A percentile compares a stretch with the other conserved stretches of the same genome.
Evolutionary conservation across 1,284 basidiomycete genomes (phyloP).

Genomic region (Ceratobasidium theobromae): DNA sequence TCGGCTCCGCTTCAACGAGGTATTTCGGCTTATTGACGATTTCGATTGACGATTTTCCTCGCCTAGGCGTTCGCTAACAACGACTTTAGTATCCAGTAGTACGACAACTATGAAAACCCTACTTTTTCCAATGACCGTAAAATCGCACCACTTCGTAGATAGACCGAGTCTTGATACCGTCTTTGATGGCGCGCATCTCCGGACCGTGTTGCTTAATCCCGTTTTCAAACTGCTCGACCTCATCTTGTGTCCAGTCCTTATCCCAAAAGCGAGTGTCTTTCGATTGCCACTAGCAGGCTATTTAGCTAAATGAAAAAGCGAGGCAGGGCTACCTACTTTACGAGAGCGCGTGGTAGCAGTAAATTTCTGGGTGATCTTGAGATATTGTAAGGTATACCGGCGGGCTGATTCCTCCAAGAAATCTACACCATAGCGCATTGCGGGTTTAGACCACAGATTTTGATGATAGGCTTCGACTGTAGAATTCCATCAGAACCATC

Average conservation of each 20-base stretch:
- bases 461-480: conserved; percentile 17
- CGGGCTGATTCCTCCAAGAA: conserved; percentile 72
- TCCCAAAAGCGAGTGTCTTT: conserved; percentile 66
- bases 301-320: neutral
- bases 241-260: conserved; percentile 69
- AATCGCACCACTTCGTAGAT: conserved; percentile 79
- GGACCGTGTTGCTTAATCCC: conserved; percentile 69
- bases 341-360: conserved; percentile 32
- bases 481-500: neutral
- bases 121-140: conserved; percentile 87
- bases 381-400: conserved; percentile 63
- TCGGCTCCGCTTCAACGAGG: conserved; percentile 44
- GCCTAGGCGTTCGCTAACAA: conserved; percentile 34
- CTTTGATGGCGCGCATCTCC: conserved; percentile 74
- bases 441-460: conserved; percentile 32
- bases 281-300: conserved; percentile 63
- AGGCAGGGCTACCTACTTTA: conserved; percentile 14
- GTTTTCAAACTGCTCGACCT: conserved; percentile 73
- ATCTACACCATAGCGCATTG: conserved; percentile 61
- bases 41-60: conserved; percentile 34
- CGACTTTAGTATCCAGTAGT: neutral
- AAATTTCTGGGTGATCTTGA: neutral
- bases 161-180: conserved; percentile 68
- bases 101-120: conserved; percentile 32
- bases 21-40: conserved; percentile 30